A percentile compares a stretch with the other conserved stretches of the same genome.
Evolutionary conservation across 1,284 basidiomycete genomes (phyloP).

Genomic region (Ganoderma leucocontextum): DNA sequence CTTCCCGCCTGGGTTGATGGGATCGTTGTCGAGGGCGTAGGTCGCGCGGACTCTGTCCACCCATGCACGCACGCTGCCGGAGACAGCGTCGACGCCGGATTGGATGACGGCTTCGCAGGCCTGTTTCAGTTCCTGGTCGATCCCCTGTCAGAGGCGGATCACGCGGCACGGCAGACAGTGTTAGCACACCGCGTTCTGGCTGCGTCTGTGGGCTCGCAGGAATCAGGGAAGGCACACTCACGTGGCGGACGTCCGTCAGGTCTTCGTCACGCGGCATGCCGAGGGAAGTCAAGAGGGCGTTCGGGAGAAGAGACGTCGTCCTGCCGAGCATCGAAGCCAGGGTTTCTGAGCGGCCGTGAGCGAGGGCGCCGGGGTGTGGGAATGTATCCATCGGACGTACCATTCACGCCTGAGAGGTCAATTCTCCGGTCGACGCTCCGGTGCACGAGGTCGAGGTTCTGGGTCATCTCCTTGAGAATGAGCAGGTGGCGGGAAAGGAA

Average conservation of each 20-base stretch:
- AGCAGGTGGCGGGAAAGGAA: constrained; percentile 92
- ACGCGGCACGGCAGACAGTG: constrained; percentile 16
- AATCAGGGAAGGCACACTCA: constrained; percentile 44
- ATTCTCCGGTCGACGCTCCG: constrained; percentile 46
- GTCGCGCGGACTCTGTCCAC: constrained; percentile 55
- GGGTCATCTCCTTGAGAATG: constrained; percentile 89
- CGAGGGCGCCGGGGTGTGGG: constrained; percentile 19
- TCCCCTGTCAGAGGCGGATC: constrained; percentile 57
- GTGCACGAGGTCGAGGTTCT: constrained; percentile 74
- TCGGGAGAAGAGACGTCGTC: constrained; percentile 77
- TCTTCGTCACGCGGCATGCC: constrained; percentile 68
- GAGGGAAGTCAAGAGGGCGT: constrained; percentile 71
- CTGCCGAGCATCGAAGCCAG: constrained; percentile 76
- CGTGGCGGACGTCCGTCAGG: constrained; percentile 70
- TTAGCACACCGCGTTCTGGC: constrained; percentile 8
- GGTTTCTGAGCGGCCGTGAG: constrained; percentile 59
- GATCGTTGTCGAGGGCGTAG: constrained; percentile 34
- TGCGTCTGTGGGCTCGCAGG: constrained; percentile 14
- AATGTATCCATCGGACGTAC: constrained; percentile 43
- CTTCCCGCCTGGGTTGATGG: constrained; percentile 32
- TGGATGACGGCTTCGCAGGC: constrained; percentile 86
- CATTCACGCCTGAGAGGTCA: constrained; percentile 60
- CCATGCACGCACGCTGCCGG: constrained; percentile 67
- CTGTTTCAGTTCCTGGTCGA: constrained; percentile 84
- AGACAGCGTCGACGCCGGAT: constrained; percentile 61